Base-by-base conservation (phyloP, 352 stramenopile species). In the Phytophthora europaea region DNA sequence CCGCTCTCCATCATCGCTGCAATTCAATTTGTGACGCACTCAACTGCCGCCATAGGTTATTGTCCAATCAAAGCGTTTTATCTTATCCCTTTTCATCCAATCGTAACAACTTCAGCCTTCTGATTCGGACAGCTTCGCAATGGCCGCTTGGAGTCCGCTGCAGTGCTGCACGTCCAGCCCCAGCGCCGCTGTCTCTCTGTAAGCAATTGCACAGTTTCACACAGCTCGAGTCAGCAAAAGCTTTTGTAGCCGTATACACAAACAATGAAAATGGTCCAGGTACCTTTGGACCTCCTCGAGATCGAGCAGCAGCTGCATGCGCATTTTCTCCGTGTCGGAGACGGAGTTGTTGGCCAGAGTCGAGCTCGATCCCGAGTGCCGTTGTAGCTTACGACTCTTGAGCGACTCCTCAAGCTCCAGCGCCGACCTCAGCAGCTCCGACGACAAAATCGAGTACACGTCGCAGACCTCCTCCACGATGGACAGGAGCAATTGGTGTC, bases 251-350 rank as follows among this genome's bases (percentile, higher is more conserved):
- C 4, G 6, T 55, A 50, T 40, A 20, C 38, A 47, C 3, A 47
- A 47, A 7, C 15, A 15, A 36, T 48, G 2, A 51, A 38, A 54
- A n/a, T 9, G 45, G 38, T 22, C 1, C 23, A 77, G 81, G 47
- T 67, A 97, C 90, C 86, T 61, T 48, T 92, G 69, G 50, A 97
- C 71, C 54, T 94, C 84, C 36, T 94, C 65, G 13, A 97, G 72
- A 56, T 97, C 90, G 43, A 97, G 74, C 53, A 86, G 67, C 50
- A 97, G 55, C 65, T 97, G 90, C 63, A 89, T 76, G 8, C 85
- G 86, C 90, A 97, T 97, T 61, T 97, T 97, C 60, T 93, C 84
- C 40, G 90, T 95, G 75, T 97, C 90, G 5, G 85, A 93, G 38
- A 96, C 26, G 5, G 75, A 62, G 13, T 83, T 79, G 9, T 63